Evolutionary conservation across 208 protist species (phyloP).

Genomic region (Leishmania amazonensis): DNA sequence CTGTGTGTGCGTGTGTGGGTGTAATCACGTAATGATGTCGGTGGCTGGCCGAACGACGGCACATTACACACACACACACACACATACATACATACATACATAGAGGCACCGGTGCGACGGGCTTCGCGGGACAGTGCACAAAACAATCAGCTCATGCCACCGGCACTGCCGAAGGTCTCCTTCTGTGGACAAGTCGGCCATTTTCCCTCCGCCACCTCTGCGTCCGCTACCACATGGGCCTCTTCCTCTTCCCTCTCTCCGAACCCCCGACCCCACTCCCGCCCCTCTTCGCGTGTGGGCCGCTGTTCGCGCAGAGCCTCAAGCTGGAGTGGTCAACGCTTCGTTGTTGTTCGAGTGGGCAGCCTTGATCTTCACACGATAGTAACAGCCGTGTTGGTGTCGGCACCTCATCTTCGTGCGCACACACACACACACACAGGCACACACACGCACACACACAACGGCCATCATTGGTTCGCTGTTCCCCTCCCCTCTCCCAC

Average conservation of each 20-base stretch:
- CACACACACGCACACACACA: background rate
- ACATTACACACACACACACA: background rate
- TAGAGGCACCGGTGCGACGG: background rate
- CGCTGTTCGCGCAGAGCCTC: background rate
- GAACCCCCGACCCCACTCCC: background rate
- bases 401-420: background rate
- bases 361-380: background rate
- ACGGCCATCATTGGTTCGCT: background rate
- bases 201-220: background rate
- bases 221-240: background rate
- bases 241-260: background rate
- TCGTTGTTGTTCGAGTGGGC: background rate
- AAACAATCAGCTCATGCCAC: background rate
- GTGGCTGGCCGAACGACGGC: background rate
- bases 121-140: background rate
- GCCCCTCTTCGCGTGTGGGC: background rate
- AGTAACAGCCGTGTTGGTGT: background rate
- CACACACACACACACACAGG: conserved; percentile 6
- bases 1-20: background rate
- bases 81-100: too few species aligned
- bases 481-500: background rate
- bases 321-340: background rate
- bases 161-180: background rate
- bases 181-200: background rate
- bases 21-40: background rate